phyloP scores from a whole-genome alignment of 192 early-diverging fungal species.

The Coemansia pectinata region DNA sequence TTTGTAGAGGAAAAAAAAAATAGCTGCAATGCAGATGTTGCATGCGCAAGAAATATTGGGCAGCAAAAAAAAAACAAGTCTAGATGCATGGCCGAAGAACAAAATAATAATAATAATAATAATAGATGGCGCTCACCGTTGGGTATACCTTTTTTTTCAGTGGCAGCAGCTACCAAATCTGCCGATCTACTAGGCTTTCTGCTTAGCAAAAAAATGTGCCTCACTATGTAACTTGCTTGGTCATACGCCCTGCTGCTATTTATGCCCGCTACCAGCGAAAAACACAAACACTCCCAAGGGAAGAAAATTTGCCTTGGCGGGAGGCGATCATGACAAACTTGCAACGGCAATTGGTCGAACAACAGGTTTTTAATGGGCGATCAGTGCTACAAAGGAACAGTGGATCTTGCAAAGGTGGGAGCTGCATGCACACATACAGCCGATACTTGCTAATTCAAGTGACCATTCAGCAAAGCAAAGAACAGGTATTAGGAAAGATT shows the following conservation, averaged over 20 bases:
- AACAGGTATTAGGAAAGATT: background rate
- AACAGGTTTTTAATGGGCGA: background rate
- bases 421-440: background rate
- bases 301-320: background rate
- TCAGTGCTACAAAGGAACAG: background rate
- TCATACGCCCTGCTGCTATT: background rate
- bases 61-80: background rate
- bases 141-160: background rate
- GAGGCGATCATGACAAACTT: background rate
- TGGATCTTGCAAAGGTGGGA: background rate
- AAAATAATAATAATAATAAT: background rate
- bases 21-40: background rate
- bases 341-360: background rate
- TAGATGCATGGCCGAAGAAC: background rate
- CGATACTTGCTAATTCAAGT: background rate
- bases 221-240: background rate
- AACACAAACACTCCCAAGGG: background rate
- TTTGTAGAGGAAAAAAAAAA: conserved; percentile 1
- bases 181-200: background rate
- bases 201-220: background rate
- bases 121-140: background rate
- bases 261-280: background rate
- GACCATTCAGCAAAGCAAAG: background rate
- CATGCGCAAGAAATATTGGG: background rate
- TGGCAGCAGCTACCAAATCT: background rate